Base-by-base conservation (phyloP, 1,139 yeast genomes). In the Wickerhamomyces sp. region DNA sequence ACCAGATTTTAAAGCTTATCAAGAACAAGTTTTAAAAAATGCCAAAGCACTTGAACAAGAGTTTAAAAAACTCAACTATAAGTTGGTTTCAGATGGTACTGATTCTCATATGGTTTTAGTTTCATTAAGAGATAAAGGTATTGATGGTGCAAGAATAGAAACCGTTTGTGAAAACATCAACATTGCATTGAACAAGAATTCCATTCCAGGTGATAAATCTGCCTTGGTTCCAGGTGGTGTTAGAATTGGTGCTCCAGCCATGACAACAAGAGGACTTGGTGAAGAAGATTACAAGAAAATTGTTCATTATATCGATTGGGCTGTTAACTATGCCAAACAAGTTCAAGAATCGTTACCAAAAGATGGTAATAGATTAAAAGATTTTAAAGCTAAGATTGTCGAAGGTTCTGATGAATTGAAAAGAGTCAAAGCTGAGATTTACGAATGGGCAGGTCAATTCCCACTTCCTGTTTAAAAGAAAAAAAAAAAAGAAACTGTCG, bases 221-320 rank as follows among this genome's bases (percentile, higher is more conserved):
- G 98, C 98, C 42, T 75, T 91, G 47, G 95, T 88, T 40, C 98
- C 98, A 58, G 95, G 95, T 62, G 98, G 98, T 64, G 80, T 91
- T 46, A 86, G 98, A 70, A 82, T 91, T 47, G 98, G 98, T 60
- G 88, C 98, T 28, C 98, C 98, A 50, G 97, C 97, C 44, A 91
- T 91, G 98, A 77, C 96, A 45, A 86, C 97, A 44, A 85, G 98
- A 70, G 98, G 97, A 54, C 76, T 89, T 58, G 82, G 86, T 49
- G 87, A 81, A 59, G 82, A 72, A 46, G 97, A 91, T 59, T 91
- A 89, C 67, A 74, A 68, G 57, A 79, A 72, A 61, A 86, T 91
- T 53, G 96, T 83, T 42, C 66, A 69, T 44, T 89, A 81, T 72
- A 86, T 89, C 55, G 91, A 88, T 67, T 69, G 71, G 51, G 89